Evolutionary conservation across 2,329 filamentous ascomycete genomes (phyloP).

Genomic region (Paramyrothecium sp.): DNA sequence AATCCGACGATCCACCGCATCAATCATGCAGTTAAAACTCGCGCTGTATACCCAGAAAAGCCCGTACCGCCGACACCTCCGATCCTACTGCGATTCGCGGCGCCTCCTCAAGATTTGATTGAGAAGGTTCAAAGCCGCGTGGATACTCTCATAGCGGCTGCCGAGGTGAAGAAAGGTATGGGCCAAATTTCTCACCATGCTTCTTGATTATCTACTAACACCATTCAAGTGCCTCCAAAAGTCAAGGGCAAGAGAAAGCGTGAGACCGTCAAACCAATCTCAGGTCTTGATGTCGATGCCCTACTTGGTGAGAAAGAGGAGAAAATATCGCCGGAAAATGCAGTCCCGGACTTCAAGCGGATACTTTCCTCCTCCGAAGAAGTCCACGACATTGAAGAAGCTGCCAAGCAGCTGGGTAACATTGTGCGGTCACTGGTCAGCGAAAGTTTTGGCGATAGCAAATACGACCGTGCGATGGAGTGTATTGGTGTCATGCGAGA

Average conservation of each 20-base stretch:
- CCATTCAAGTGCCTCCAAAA: conserved; percentile 68
- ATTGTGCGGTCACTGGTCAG: conserved; percentile 70
- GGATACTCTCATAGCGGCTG: conserved; percentile 62
- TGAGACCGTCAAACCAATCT: conserved; percentile 77
- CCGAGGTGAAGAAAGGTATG: conserved; percentile 80
- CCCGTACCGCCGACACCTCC: conserved; percentile 61
- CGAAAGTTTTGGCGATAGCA: conserved; percentile 71
- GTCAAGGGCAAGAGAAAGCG: conserved; percentile 69
- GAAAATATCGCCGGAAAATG: conserved; percentile 63
- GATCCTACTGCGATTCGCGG: conserved; percentile 69
- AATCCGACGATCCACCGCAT: conserved; percentile 86
- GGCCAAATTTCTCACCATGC: not conserved
- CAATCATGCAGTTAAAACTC: conserved; percentile 78
- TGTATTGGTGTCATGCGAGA: conserved; percentile 75
- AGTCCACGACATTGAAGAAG: conserved; percentile 61
- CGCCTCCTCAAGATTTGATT: conserved; percentile 67
- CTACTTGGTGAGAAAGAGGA: conserved; percentile 61
- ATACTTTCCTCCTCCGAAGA: conserved; percentile 62
- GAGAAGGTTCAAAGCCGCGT: conserved; percentile 56
- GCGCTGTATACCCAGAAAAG: conserved; percentile 71
- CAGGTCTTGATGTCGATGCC: conserved; percentile 81
- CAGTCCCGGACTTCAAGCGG: conserved; percentile 89
- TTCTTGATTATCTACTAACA: conserved; percentile 11
- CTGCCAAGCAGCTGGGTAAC: conserved; percentile 69
- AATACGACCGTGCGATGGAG: conserved; percentile 74